A percentile compares a stretch with the other conserved stretches of the same genome.
These are phyloP conservation scores for Paramecium tetraurelia DNA, from an alignment of 73 alveolate species.

Conservation along the genomic window DNA sequence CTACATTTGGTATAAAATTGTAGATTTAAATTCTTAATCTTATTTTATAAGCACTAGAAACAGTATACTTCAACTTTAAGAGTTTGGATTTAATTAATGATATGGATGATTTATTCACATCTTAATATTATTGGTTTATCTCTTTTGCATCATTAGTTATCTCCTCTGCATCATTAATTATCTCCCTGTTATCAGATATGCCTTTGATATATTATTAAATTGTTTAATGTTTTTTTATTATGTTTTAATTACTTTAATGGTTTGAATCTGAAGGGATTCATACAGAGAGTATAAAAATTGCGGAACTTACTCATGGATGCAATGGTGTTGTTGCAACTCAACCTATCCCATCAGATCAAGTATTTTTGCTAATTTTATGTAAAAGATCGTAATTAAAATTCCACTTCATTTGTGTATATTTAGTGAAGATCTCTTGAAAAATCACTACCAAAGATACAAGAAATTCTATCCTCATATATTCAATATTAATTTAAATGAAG, in stretches of 20 bases:
- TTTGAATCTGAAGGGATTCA: background rate
- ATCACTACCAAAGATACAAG: background rate
- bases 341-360: background rate
- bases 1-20: no score
- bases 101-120: background rate
- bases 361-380: background rate
- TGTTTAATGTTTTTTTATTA: background rate
- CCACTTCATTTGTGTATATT: background rate
- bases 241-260: background rate
- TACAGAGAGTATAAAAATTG: background rate
- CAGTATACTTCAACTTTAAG: no score
- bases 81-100: no score
- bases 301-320: background rate
- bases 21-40: no score
- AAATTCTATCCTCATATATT: slow-evolving; percentile 36
- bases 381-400: background rate
- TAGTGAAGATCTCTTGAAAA: background rate
- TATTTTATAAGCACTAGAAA: no score
- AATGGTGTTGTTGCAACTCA: background rate
- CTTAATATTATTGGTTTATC: background rate
- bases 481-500: background rate
- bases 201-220: background rate
- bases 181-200: background rate
- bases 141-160: background rate
- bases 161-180: background rate